Conservation (phyloP, 2,329 filamentous ascomycete species). For the Pseudocercospora musae region DNA sequence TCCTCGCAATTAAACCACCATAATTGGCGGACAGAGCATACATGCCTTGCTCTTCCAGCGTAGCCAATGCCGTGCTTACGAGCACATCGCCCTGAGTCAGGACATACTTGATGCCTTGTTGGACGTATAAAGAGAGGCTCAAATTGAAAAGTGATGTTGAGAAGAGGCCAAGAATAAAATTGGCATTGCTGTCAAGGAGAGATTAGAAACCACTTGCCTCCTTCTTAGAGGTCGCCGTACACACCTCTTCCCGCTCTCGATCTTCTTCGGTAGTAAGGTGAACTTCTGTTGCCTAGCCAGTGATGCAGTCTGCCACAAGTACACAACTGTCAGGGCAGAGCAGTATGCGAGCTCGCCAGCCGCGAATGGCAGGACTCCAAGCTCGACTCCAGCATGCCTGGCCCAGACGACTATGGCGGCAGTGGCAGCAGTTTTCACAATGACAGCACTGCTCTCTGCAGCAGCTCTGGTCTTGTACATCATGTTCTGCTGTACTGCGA, state of each 20-base stretch:
- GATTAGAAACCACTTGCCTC: constrained; percentile 27
- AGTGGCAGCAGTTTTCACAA: constrained; percentile 71
- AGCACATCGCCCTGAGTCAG: constrained; percentile 93
- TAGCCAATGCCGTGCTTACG: constrained; percentile 74
- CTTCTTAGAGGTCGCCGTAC: constrained; percentile 23
- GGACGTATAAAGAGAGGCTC: constrained; percentile 77
- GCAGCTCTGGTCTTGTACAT: constrained; percentile 75
- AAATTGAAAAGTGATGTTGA: constrained; percentile 68
- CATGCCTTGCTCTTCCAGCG: constrained; percentile 76
- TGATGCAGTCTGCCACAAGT: constrained; percentile 59
- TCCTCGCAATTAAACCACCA: constrained; percentile 79
- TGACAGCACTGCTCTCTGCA: constrained; percentile 79
- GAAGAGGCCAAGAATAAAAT: constrained; percentile 60
- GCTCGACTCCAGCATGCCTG: constrained; percentile 48
- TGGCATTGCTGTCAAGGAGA: constrained; percentile 15
- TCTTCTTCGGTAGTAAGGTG: constrained; percentile 58
- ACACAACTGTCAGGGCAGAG: constrained; percentile 64
- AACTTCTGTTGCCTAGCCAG: constrained; percentile 61
- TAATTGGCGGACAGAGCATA: constrained; percentile 93
- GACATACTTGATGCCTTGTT: constrained; percentile 86
- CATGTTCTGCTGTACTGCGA: constrained; percentile 77
- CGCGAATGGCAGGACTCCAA: constrained; percentile 85
- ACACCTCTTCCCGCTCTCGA: constrained; percentile 42
- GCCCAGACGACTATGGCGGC: constrained; percentile 68
- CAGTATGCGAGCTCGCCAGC: constrained; percentile 80